Base-by-base conservation (phyloP, 2,329 filamentous ascomycete species). In the Aspergillus ustus region DNA sequence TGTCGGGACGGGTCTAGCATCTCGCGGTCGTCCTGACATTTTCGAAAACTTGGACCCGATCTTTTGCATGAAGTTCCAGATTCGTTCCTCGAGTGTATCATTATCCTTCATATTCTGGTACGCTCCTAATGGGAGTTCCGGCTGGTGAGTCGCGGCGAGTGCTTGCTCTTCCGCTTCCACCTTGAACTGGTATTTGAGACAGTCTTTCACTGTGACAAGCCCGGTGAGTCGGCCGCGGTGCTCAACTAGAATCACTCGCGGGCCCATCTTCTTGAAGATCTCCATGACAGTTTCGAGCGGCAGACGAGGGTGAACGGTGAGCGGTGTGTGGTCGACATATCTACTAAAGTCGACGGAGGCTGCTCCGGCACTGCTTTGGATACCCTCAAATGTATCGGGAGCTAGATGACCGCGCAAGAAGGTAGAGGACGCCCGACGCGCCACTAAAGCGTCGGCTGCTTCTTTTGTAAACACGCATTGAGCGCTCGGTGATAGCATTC, bases 261-360 rank as follows among this genome's bases (percentile, higher is more conserved):
- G 95, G 0, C 95, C 95, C 75, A 99, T 96, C 80, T 98, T 99
- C 76, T 94, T 94, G 82, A 99, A 99, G 11, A 99, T 84, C 73
- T 99, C 95, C 93, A 99, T 97, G 34, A 96, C 94, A 0, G 95
- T 99, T 78, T 99, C 95, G 0, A 99, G 87, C 0, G 94, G 91
- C 0, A 98, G 86, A 1, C 92, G 88, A 0, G 95, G 95, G 72
- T 99, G 95, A 1, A 93, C 93, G 0, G 93, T 91, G 2, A 99
- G 87, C 0, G 95, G 95, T 0, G 93, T 96, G 8, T 89, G 85
- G 74, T 99, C 94, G 56, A 97, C 89, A 72, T 94, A 98, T 52
- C 91, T 88, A 69, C 89, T 90, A 68, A 99, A 91, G 73, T 98
- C 92, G 37, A 97, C 79, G 17, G 76, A 83, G 7, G 84, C 82